phyloP scores from a whole-genome alignment of 1,284 basidiomycete species.

The Chondrostereum purpureum region DNA sequence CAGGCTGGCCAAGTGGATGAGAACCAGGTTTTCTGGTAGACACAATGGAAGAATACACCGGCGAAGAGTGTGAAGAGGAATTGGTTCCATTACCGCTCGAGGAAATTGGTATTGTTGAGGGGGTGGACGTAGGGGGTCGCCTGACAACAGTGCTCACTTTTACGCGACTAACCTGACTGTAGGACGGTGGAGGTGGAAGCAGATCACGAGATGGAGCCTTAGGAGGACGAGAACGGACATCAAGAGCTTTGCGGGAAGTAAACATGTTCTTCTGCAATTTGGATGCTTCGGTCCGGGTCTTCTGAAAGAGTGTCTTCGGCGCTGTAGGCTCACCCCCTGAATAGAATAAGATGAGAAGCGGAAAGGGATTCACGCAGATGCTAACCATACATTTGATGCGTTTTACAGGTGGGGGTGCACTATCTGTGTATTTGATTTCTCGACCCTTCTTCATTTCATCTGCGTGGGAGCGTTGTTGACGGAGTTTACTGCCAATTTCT shows the following conservation, averaged over 20 bases:
- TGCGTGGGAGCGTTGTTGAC: conserved; percentile 57
- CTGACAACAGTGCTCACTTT: conserved; percentile 37
- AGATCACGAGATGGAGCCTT: conserved; percentile 29
- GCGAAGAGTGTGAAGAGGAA: conserved; percentile 11
- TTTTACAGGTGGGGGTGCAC: conserved; percentile 54
- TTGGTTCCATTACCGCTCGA: too few species aligned
- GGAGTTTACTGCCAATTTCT: conserved; percentile 50
- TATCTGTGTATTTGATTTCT: conserved; percentile 66
- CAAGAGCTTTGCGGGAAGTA: conserved; percentile 43
- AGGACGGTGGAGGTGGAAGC: conserved; percentile 25
- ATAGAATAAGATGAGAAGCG: conserved; percentile 14
- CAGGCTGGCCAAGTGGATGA: neutral
- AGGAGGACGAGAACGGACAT: conserved; percentile 33
- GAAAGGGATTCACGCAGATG: conserved; percentile 9
- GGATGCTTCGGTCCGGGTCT: conserved; percentile 61
- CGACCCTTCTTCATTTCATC: conserved; percentile 67
- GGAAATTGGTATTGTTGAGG: conserved; percentile 14
- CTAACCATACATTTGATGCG: conserved; percentile 45
- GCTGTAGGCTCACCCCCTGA: conserved; percentile 42
- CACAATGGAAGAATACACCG: conserved; percentile 10
- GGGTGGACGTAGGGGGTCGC: conserved; percentile 25
- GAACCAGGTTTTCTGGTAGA: too few species aligned
- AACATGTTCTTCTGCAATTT: conserved; percentile 53
- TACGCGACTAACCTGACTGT: conserved; percentile 28
- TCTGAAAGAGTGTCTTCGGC: conserved; percentile 69